Conservation (phyloP, 805 yeast species). For the Ogataea sp. region DNA sequence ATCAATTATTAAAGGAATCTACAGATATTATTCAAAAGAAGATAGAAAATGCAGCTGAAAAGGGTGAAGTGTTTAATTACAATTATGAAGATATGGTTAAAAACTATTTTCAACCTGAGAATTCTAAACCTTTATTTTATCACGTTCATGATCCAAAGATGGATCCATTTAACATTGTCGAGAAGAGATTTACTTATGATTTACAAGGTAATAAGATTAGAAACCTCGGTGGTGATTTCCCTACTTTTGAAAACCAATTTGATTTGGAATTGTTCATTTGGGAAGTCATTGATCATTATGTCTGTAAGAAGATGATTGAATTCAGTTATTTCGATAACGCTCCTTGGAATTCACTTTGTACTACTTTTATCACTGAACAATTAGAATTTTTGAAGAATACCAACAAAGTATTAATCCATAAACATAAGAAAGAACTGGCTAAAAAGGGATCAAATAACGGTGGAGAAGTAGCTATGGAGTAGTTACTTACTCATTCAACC, state of each 20-base stretch:
- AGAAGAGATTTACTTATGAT: slow-evolving; percentile 20
- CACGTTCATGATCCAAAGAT: slow-evolving; percentile 51
- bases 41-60: slow-evolving; percentile 13
- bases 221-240: slow-evolving; percentile 27
- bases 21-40: slow-evolving; percentile 13
- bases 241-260: slow-evolving; percentile 15
- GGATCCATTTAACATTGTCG: slow-evolving; percentile 36
- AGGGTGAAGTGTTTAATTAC: slow-evolving; percentile 13
- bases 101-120: slow-evolving; percentile 18
- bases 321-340: slow-evolving; percentile 6
- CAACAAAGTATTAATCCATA: slow-evolving; percentile 14
- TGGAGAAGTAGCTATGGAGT: too few relatives aligned
- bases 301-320: slow-evolving; percentile 20
- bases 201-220: slow-evolving; percentile 22
- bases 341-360: slow-evolving; percentile 16
- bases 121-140: slow-evolving; percentile 25
- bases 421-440: slow-evolving; percentile 4
- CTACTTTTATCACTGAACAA: slow-evolving; percentile 19
- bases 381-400: slow-evolving; percentile 15
- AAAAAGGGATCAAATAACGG: background rate
- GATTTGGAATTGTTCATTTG: slow-evolving; percentile 26
- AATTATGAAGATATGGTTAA: slow-evolving; percentile 19
- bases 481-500: too few relatives aligned
- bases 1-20: slow-evolving; percentile 16
- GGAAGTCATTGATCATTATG: slow-evolving; percentile 24